Conservation (phyloP, 1,284 basidiomycete genomes). For the Ceratobasidium papillatum region DNA sequence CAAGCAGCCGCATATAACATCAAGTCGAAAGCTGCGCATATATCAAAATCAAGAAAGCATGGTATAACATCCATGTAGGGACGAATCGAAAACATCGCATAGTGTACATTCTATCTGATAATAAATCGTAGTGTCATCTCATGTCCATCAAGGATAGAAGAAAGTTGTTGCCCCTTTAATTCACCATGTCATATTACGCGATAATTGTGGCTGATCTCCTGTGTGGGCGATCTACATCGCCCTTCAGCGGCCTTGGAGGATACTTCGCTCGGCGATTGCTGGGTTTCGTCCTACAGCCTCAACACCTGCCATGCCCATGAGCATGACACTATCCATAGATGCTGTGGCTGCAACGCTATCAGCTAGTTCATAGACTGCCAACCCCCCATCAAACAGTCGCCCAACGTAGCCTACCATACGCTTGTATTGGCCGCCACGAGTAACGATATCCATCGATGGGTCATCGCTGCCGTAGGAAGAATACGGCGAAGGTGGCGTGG, state of each 20-base stretch:
- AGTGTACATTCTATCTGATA: slow-evolving; percentile 16
- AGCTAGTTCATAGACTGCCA: slow-evolving; percentile 32
- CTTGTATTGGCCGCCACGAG: slow-evolving; percentile 34
- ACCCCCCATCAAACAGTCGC: slow-evolving; percentile 22
- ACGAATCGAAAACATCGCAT: background rate
- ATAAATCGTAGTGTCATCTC: slow-evolving; percentile 13
- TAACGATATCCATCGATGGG: slow-evolving; percentile 28
- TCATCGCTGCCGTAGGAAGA: slow-evolving; percentile 10
- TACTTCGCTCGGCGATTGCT: slow-evolving; percentile 34
- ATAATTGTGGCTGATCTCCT: slow-evolving; percentile 37
- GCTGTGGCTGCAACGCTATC: slow-evolving; percentile 36
- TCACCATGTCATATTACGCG: slow-evolving; percentile 38
- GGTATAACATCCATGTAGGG: slow-evolving; percentile 10
- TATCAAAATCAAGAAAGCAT: slow-evolving; percentile 37
- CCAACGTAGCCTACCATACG: slow-evolving; percentile 38
- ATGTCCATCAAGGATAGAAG: background rate
- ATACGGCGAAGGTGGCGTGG: slow-evolving; percentile 19
- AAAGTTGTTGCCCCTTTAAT: slow-evolving; percentile 18
- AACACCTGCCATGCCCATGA: slow-evolving; percentile 38
- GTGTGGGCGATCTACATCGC: background rate
- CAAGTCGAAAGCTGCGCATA: slow-evolving; percentile 22
- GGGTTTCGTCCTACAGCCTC: slow-evolving; percentile 36
- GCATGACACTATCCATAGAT: slow-evolving; percentile 39
- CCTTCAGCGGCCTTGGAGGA: slow-evolving; percentile 23
- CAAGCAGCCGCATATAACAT: slow-evolving; percentile 24